phyloP scores from a whole-genome alignment of 1,139 yeast genomes.

The Yamadazyma taylorii region DNA sequence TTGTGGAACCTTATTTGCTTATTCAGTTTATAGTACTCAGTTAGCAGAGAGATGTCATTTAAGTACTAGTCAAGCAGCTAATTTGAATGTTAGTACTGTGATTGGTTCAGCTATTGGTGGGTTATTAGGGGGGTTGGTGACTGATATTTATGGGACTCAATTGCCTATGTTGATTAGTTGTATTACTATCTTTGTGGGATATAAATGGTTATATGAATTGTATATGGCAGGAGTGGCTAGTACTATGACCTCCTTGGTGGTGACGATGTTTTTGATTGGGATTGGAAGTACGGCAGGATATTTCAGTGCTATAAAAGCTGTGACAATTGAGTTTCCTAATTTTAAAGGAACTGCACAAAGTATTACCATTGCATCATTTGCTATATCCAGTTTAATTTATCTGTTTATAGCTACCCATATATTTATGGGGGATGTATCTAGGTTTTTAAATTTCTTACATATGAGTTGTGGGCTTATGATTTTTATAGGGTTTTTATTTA shows the following conservation, averaged over 20 bases:
- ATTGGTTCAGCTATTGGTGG: conserved; percentile 37
- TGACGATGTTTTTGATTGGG: conserved; percentile 33
- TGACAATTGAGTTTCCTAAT: conserved; percentile 32
- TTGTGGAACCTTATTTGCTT: conserved; percentile 35
- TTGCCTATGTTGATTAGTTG: conserved; percentile 32
- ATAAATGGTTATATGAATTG: conserved; percentile 26
- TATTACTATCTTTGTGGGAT: conserved; percentile 25
- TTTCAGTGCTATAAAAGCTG: conserved; percentile 37
- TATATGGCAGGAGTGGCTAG: conserved; percentile 21
- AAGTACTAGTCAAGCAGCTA: conserved; percentile 29
- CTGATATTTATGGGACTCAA: conserved; percentile 36
- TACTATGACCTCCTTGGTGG: conserved; percentile 18
- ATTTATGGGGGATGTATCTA: conserved; percentile 23
- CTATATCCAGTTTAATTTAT: conserved; percentile 33
- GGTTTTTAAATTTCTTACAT: conserved; percentile 25
- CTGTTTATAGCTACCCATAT: conserved; percentile 24
- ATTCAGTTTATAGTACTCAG: conserved; percentile 35
- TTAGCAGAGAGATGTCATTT: conserved; percentile 31
- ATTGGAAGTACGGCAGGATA: conserved; percentile 36
- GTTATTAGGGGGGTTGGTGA: conserved; percentile 29
- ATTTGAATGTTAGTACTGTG: conserved; percentile 31
- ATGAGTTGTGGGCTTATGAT: conserved; percentile 26
- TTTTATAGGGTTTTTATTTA: conserved; percentile 29
- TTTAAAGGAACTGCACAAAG: conserved; percentile 37
- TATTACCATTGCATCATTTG: conserved; percentile 39